Evolutionary conservation across 805 yeast species (phyloP), one percentile per base, ranked within the genome.

Genomic region (Naumovozyma baii): DNA sequence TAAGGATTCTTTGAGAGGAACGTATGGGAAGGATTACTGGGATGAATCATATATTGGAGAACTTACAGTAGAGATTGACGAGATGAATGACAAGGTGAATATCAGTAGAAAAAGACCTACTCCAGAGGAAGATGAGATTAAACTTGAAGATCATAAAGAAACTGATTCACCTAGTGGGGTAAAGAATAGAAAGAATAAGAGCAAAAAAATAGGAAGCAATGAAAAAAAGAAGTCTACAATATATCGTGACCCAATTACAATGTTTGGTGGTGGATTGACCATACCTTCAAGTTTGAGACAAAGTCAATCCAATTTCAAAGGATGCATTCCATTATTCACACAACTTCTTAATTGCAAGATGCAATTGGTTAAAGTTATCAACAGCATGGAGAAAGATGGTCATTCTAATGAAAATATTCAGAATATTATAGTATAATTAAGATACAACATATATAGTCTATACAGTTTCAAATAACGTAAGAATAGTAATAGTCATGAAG

Each of bases 1-100:
- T 39, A 58, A 58, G 31, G 55, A 57, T 38, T 42, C 61, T 0
- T 39, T 59, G 26, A 41, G 58, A 31, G 62, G 61, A 3, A 44
- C 52, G 18, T 59, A 54, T 37, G 64, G 64, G n/a, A 31, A 37
- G 31, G 61, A 57, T 37, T 58, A 59, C 34, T 59, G 59, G 55
- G 61, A 58, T 41, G 44, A 54, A 22, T 42, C 51, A 0, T 55
- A 51, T 37, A 46, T 31, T n/a, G 63, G 64, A 8, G 46, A 48
- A 26, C 28, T 47, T 14, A 34, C 28, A 3, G 50, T 51, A 0
- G 18, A 39, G 7, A 32, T 43, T n/a, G 38, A 36, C 19, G 36
- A n/a, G n/a, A n/a, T n/a, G n/a, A n/a, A n/a, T n/a, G 41, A 41
- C 19, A 34, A 22, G 9, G 34, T 36, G 17, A 41, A 40, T 28